Conservation (phyloP, 2,329 filamentous ascomycete species). For the Taxawa tesnikishii region DNA sequence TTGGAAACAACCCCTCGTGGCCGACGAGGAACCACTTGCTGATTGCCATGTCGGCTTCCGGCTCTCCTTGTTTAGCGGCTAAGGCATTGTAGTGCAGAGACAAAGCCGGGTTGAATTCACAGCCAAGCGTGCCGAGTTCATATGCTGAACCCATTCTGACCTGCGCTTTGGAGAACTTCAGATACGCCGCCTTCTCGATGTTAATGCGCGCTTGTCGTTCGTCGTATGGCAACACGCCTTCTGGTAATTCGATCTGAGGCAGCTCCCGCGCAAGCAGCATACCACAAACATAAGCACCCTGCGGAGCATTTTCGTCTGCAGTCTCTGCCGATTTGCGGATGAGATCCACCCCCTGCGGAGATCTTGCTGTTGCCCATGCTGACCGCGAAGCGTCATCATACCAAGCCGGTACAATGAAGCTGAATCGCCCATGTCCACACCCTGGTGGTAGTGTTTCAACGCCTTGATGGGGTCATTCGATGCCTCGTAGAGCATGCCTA, state of each 20-base stretch:
- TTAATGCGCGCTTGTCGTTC: conserved; percentile 66
- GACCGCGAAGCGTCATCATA: conserved; percentile 94
- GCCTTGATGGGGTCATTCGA: conserved; percentile 88
- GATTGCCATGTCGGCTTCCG: conserved; percentile 88
- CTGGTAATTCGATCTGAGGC: conserved; percentile 77
- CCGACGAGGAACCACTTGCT: conserved; percentile 99
- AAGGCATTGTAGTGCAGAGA: conserved; percentile 94
- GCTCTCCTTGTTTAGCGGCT: conserved; percentile 80
- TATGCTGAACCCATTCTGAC: conserved; percentile 95
- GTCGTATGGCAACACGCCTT: conserved; percentile 57
- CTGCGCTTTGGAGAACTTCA: conserved; percentile 92
- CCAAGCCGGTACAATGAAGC: conserved; percentile 78
- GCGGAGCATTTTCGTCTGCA: conserved; percentile 91
- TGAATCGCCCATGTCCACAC: conserved; percentile 70
- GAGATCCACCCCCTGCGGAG: conserved; percentile 64
- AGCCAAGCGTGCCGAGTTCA: conserved; percentile 84
- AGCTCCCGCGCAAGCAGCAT: conserved; percentile 88
- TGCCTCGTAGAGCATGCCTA: conserved; percentile 96
- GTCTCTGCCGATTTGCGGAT: conserved; percentile 73
- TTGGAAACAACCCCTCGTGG: conserved; percentile 80
- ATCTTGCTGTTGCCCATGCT: conserved; percentile 82
- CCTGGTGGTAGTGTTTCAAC: conserved; percentile 77
- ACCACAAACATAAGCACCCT: conserved; percentile 79
- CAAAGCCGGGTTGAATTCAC: conserved; percentile 85
- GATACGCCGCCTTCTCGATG: conserved; percentile 90